Base-by-base conservation (phyloP, 306 rosid species). In the Sphenostylis stenocarpa region DNA sequence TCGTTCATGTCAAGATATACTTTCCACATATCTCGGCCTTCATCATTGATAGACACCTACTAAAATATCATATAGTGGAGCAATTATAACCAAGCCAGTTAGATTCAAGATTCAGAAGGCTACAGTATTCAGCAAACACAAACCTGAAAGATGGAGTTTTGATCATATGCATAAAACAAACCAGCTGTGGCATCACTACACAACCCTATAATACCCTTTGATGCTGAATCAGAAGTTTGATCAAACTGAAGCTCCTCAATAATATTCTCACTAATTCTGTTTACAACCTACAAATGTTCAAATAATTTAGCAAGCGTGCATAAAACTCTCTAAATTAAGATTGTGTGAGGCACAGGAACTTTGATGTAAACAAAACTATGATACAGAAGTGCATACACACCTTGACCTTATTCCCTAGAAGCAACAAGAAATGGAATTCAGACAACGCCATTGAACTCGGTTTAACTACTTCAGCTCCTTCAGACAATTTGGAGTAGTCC, bases 101-200 rank as follows among this genome's bases (percentile, higher is more conserved):
- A 66, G 55, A 77, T 31, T 51, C 51, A 41, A 56, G 72, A 66
- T 9, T 53, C 73, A 65, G 82, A 67, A 72, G 75, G 58, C 17
- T 70, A 34, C 73, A 76, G 21, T 14, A 65, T 60, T 72, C 28
- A 56, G 57, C 85, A 73, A 75, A 81, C 48, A 77, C 75, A 85
- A 81, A 92, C 98, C 97, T 95, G 98, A 87, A 90, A 95, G 73
- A 95, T 83, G 72, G 97, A 95, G 86, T 89, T 90, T 74, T 92
- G 96, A 82, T 95, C 97, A 82, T 87, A 95, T 4, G 98, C 97
- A 83, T 95, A 95, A 87, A 95, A 95, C 67, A 95, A 75, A 60
- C 98, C 98, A 83, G 98, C 97, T 2, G 95, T 92, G 76, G 98
- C 97, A 85, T 92, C 98, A 86, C 98, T 95, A 72, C 97, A 92